A percentile compares a stretch with the other conserved stretches of the same genome.
phyloP scores from a whole-genome alignment of 169 alveolate species.

The Eimeria maxima region DNA sequence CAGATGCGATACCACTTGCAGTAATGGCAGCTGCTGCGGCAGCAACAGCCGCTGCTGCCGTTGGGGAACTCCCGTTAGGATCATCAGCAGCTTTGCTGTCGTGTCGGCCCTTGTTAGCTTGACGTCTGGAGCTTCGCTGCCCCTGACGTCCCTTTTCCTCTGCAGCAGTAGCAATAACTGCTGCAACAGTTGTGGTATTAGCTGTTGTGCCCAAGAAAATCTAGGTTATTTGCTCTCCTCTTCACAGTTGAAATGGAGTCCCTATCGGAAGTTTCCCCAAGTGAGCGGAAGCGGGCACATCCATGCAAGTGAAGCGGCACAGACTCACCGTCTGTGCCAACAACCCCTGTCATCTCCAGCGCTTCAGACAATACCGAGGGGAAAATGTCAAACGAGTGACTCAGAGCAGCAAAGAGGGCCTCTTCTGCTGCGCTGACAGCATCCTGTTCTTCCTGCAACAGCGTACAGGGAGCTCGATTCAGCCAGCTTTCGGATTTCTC shows the following conservation, averaged over 20 bases:
- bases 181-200: background rate
- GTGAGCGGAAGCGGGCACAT: background rate
- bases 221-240: background rate
- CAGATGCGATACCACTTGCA: background rate
- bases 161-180: background rate
- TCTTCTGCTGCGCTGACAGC: slow-evolving; percentile 6
- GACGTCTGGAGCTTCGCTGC: slow-evolving; percentile 30
- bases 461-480: background rate
- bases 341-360: slow-evolving; percentile 41
- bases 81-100: slow-evolving; percentile 55
- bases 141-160: slow-evolving; percentile 65
- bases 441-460: slow-evolving; percentile 11
- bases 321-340: slow-evolving; percentile 20
- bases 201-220: background rate
- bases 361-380: slow-evolving; percentile 36
- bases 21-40: slow-evolving; percentile 38
- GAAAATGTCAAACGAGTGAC: slow-evolving; percentile 22
- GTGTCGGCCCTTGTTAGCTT: slow-evolving; percentile 45
- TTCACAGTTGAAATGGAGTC: background rate
- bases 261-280: background rate
- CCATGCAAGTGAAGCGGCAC: background rate
- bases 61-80: slow-evolving; percentile 13
- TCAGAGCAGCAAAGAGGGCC: background rate
- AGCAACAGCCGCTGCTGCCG: slow-evolving; percentile 72
- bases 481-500: background rate